Conservation (phyloP, 2,329 filamentous ascomycete genomes). For the Ceratocystis papillata region DNA sequence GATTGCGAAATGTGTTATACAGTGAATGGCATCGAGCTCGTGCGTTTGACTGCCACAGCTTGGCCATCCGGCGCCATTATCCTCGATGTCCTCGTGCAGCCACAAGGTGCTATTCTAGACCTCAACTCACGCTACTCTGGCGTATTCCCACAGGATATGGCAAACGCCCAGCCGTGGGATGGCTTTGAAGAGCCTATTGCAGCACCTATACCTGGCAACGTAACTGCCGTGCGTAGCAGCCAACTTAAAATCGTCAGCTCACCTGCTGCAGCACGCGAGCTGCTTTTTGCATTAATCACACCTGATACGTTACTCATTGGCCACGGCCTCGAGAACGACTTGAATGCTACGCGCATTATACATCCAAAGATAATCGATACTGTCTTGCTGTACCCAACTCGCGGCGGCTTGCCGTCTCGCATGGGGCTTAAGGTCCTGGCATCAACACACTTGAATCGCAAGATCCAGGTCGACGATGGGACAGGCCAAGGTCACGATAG, state of each 20-base stretch:
- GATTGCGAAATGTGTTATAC: constrained; percentile 99
- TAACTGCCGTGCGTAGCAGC: constrained; percentile 29
- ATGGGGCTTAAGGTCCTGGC: constrained; percentile 67
- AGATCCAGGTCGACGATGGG: constrained; percentile 61
- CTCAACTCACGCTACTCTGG: constrained; percentile 90
- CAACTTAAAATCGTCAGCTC: constrained; percentile 63
- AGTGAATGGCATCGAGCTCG: constrained; percentile 72
- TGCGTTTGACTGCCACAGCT: constrained; percentile 75
- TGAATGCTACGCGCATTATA: constrained; percentile 73
- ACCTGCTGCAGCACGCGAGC: constrained; percentile 59
- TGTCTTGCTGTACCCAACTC: constrained; percentile 70
- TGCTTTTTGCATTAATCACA: constrained; percentile 65
- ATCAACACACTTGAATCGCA: constrained; percentile 55
- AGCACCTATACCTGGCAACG: constrained; percentile 26
- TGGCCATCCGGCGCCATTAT: constrained; percentile 71
- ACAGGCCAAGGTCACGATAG: constrained; percentile 60
- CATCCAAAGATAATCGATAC: constrained; percentile 82
- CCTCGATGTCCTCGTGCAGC: constrained; percentile 75
- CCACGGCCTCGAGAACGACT: constrained; percentile 89
- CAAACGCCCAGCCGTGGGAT: constrained; percentile 51
- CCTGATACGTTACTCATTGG: constrained; percentile 77
- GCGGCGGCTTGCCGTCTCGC: constrained; percentile 62
- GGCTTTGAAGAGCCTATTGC: constrained; percentile 29
- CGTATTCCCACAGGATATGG: constrained; percentile 66
- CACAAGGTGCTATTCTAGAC: constrained; percentile 73